These are phyloP conservation scores for Cryomyces minteri DNA, from an alignment of 495 filamentous ascomycete genomes.

Conservation along the genomic window DNA sequence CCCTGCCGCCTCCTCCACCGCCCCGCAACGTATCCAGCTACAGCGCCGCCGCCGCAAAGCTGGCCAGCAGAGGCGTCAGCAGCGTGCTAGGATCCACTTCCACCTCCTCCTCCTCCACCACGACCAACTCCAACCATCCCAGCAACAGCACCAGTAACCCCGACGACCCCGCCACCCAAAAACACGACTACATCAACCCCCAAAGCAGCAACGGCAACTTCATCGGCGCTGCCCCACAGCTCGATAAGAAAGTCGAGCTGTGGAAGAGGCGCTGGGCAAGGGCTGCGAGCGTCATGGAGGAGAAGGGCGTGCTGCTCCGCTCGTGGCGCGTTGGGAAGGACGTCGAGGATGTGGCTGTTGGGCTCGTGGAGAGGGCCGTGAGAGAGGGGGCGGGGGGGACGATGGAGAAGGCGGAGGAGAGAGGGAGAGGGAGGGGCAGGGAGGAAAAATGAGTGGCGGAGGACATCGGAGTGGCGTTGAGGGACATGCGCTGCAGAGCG, in stretches of 20 bases:
- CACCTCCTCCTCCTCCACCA: too few relatives aligned
- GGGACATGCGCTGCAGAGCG: too few relatives aligned
- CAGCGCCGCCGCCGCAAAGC: slow-evolving; percentile 24
- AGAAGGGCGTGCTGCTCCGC: slow-evolving; percentile 52
- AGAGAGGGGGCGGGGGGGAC: slow-evolving; percentile 4
- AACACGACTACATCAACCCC: neutral
- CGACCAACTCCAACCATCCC: neutral
- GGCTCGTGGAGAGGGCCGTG: slow-evolving; percentile 29
- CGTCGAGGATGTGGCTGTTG: slow-evolving; percentile 38
- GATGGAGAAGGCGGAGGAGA: too few relatives aligned
- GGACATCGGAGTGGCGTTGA: too few relatives aligned
- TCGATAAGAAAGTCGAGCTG: slow-evolving; percentile 64
- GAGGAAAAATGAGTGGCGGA: too few relatives aligned
- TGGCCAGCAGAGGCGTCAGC: slow-evolving; percentile 20
- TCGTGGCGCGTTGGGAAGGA: slow-evolving; percentile 80
- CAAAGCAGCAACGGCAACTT: slow-evolving; percentile 2
- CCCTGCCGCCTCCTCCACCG: slow-evolving; percentile 22
- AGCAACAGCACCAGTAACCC: neutral
- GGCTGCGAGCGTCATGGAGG: slow-evolving; percentile 50
- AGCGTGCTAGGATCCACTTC: neutral
- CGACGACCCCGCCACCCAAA: too few relatives aligned
- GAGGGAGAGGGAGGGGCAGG: too few relatives aligned
- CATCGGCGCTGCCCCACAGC: slow-evolving; percentile 3
- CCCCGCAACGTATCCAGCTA: slow-evolving; percentile 18
- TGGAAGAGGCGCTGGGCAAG: slow-evolving; percentile 66